A percentile compares a stretch with the other conserved stretches of the same genome.
Evolutionary conservation across 257 asterid species (phyloP).

Genomic region (Galeopsis tetrahit): DNA sequence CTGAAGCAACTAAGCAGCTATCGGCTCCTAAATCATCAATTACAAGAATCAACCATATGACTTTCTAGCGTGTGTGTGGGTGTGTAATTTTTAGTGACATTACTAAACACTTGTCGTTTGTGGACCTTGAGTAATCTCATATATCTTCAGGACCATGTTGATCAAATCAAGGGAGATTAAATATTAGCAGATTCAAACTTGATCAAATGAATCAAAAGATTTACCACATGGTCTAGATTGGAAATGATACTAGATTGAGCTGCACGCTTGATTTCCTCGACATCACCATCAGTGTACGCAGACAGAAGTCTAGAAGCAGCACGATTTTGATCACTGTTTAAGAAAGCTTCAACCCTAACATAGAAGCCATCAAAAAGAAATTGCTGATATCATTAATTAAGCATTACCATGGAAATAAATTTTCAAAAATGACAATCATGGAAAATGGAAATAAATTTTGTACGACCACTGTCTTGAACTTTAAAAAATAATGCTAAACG

Average conservation of each 20-base stretch:
- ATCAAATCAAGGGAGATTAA: neutral
- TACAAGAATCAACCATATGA: too few species aligned
- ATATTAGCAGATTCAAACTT: neutral
- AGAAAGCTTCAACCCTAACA: constrained; percentile 81
- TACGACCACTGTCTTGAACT: neutral
- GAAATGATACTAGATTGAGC: constrained; percentile 80
- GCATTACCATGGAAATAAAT: constrained; percentile 18
- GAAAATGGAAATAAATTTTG: neutral
- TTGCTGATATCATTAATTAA: neutral
- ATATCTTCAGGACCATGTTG: neutral
- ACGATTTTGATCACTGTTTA: constrained; percentile 89
- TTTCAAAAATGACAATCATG: constrained; percentile 9
- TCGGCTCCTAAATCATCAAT: neutral
- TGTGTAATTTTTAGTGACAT: neutral
- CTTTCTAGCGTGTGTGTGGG: too few species aligned
- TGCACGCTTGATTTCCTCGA: constrained; percentile 85
- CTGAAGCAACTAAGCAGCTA: neutral
- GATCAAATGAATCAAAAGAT: constrained; percentile 28
- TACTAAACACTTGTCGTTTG: neutral
- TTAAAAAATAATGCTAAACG: constrained; percentile 1
- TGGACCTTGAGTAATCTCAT: neutral
- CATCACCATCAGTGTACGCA: constrained; percentile 87
- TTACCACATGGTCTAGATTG: constrained; percentile 86
- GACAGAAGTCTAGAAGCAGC: constrained; percentile 82
- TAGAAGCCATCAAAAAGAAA: constrained; percentile 32